A percentile compares a stretch with the other conserved stretches of the same genome.
Evolutionary conservation across 2,329 filamentous ascomycete genomes (phyloP).

Genomic region (Nemania bipapillata): DNA sequence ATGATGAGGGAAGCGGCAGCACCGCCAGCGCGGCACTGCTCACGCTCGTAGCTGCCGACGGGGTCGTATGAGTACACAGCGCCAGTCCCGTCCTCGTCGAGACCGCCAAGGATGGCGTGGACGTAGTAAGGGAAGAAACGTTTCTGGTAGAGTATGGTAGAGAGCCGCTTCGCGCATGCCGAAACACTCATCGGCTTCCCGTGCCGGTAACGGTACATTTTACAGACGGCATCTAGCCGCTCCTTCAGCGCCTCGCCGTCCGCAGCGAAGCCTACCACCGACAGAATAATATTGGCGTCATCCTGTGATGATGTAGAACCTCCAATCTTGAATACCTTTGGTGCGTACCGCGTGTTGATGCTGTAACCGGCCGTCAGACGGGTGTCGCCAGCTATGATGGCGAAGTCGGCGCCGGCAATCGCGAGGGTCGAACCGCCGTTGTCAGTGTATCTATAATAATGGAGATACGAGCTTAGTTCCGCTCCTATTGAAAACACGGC

Average conservation of each 20-base stretch:
- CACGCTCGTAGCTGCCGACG: conserved; percentile 95
- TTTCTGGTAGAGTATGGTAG: conserved; percentile 95
- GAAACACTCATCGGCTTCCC: conserved; percentile 95
- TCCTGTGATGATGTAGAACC: conserved; percentile 87
- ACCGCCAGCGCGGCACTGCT: conserved; percentile 93
- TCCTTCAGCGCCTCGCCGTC: conserved; percentile 95
- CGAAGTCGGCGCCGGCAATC: conserved; percentile 92
- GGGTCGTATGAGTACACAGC: conserved; percentile 98
- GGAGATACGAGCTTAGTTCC: conserved; percentile 30
- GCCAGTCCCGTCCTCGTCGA: conserved; percentile 94
- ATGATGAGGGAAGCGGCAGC: conserved; percentile 95
- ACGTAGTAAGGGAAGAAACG: conserved; percentile 99
- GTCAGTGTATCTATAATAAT: conserved; percentile 81
- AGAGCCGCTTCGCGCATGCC: conserved; percentile 92
- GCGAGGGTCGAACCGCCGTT: conserved; percentile 97
- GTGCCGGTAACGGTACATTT: conserved; percentile 99
- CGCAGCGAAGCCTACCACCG: conserved; percentile 94
- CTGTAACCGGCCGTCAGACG: conserved; percentile 95
- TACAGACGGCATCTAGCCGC: conserved; percentile 91
- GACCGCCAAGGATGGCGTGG: conserved; percentile 88
- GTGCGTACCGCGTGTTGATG: conserved; percentile 96
- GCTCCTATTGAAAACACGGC: neutral
- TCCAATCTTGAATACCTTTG: conserved; percentile 97
- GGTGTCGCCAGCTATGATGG: conserved; percentile 96
- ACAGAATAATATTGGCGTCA: conserved; percentile 86